A percentile compares a stretch with the other conserved stretches of the same genome.
These are phyloP conservation scores for Trametes hirsuta DNA, from an alignment of 1,284 basidiomycete species.

Conservation along the genomic window DNA sequence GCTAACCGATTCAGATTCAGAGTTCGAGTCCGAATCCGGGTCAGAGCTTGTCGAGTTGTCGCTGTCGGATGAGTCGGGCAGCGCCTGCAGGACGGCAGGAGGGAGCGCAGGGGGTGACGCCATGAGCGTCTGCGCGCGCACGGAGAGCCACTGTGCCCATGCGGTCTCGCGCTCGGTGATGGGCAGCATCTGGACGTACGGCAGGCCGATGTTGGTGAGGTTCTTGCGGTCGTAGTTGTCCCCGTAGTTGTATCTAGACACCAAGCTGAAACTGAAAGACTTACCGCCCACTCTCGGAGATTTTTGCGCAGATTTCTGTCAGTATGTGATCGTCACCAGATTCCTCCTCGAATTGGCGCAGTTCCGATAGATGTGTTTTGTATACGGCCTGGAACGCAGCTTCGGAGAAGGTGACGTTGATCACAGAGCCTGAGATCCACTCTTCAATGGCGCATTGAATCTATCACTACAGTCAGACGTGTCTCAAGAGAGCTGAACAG, in stretches of 20 bases:
- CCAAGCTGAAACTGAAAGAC: too few species aligned
- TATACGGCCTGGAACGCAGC: not conserved
- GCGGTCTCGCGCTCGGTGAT: not conserved
- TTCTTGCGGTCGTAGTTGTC: not conserved
- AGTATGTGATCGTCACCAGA: not conserved
- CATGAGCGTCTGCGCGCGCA: not conserved
- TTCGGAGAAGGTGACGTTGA: not conserved
- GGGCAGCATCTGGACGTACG: not conserved
- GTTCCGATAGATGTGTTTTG: not conserved
- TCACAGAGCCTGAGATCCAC: not conserved
- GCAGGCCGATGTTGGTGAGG: not conserved
- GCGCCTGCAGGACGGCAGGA: not conserved
- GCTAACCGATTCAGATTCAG: not conserved
- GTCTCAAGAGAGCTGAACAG: not conserved
- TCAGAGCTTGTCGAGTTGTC: not conserved
- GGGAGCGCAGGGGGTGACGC: not conserved
- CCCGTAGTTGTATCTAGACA: not conserved
- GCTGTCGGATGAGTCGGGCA: not conserved
- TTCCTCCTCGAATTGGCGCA: not conserved
- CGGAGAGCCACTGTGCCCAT: not conserved
- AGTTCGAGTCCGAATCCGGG: not conserved
- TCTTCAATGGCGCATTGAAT: conserved; percentile 10
- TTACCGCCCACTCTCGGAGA: too few species aligned
- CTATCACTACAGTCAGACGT: not conserved
- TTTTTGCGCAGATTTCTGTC: too few species aligned